Evolutionary conservation across 495 filamentous ascomycete genomes (phyloP), one percentile per base, ranked within the genome.

Genomic region (Recurvomyces mirabilis): DNA sequence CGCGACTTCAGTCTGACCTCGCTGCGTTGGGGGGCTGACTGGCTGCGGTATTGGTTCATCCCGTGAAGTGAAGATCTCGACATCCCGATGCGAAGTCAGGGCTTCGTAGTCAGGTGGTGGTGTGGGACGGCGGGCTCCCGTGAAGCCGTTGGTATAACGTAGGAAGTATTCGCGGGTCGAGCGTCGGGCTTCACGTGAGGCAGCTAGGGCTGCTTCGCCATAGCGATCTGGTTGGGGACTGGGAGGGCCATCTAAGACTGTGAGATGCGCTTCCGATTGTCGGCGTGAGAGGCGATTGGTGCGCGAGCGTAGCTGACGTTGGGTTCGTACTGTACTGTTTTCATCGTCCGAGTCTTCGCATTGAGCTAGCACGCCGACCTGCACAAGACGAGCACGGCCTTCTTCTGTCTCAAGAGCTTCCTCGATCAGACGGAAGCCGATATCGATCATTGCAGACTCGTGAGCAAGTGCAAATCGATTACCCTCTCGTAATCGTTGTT

Each of bases 31-130:
- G 24, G 49, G 58, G 47, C 42, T 32, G 41, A 41, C 30, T 21
- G 67, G 64, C n/a, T 53, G 43, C 20, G 50, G 3, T 25, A 31
- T 10, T 13, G 50, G 50, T 13, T 18, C 50, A 1, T 48, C 50
- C 12, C 31, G 50, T 53, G 62, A 19, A 13, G 39, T 44, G 87
- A 82, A 58, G 73, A 75, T 0, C 63, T 83, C 29, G 84, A 91
- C 58, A 18, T 52, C 49, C 13, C 38, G 38, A 36, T 48, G 50
- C 10, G 45, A 53, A 23, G 40, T 38, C 2, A 43, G 31, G 3
- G 44, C 30, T 22, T 43, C 23, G 29, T 47, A 43, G 17, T 14
- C 32, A 15, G 45, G 38, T 20, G 50, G 43, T 7, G 41, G 41
- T 1, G 43, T 42, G 9, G 17, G 20, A 6, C 14, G 6, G 13